Percentiles rank a stretch among this genome's conserved stretches.
phyloP scores from a whole-genome alignment of 192 early-diverging fungal genomes.

The Rhizophlyctis rosea region DNA sequence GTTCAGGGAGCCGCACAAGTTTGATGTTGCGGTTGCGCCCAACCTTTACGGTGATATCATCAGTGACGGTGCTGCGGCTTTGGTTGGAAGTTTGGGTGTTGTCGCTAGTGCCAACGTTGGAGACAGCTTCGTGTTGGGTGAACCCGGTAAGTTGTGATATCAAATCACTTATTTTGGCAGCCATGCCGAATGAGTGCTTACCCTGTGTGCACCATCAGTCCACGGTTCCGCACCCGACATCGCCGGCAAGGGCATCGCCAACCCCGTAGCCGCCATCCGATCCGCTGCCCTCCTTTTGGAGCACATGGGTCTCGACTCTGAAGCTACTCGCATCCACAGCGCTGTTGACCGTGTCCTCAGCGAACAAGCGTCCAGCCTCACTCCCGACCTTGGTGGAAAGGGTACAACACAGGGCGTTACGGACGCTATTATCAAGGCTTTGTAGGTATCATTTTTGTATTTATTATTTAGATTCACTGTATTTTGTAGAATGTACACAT shows the following conservation, averaged over 20 bases:
- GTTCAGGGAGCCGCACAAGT: conserved; percentile 94
- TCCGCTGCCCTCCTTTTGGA: conserved; percentile 90
- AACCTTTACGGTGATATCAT: conserved; percentile 99
- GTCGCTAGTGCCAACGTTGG: conserved; percentile 97
- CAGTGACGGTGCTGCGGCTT: conserved; percentile 92
- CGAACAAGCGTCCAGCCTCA: conserved; percentile 57
- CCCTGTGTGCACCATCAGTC: conserved; percentile 43
- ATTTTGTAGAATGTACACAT: no score
- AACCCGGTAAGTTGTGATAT: conserved; percentile 60
- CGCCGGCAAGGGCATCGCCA: conserved; percentile 94
- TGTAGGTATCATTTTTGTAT: conserved; percentile 7
- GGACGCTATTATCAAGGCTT: conserved; percentile 65
- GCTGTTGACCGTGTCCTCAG: conserved; percentile 82
- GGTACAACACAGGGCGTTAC: conserved; percentile 83
- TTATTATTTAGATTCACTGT: conserved; percentile 2
- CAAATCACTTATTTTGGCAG: neutral
- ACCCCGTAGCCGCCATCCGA: conserved; percentile 94
- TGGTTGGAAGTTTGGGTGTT: conserved; percentile 92
- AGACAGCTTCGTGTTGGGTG: conserved; percentile 91
- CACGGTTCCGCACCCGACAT: conserved; percentile 98
- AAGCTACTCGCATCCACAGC: conserved; percentile 76
- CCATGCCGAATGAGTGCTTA: neutral
- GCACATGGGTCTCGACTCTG: conserved; percentile 68
- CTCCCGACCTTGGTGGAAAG: conserved; percentile 87
- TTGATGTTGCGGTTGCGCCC: conserved; percentile 96